A percentile compares a stretch with the other conserved stretches of the same genome.
phyloP scores from a whole-genome alignment of 1,139 yeast species.

The Dujonia santamariae region DNA sequence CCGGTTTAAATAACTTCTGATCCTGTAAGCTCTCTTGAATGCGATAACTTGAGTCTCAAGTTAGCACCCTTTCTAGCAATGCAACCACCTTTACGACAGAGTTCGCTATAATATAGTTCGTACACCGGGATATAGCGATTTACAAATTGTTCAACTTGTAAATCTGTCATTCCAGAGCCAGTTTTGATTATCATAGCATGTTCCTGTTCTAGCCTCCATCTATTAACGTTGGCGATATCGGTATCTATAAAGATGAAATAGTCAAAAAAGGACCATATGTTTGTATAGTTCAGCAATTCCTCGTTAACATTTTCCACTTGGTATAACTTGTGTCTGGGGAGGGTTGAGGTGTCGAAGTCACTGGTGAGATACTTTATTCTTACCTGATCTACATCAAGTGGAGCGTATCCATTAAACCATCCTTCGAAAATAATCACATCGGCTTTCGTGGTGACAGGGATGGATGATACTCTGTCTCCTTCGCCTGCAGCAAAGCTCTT shows the following conservation, averaged over 20 bases:
- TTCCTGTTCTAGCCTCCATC: constrained; percentile 88
- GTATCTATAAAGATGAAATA: constrained; percentile 61
- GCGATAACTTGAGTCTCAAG: constrained; percentile 3
- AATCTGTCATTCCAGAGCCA: constrained; percentile 81
- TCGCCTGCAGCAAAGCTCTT: constrained; percentile 70
- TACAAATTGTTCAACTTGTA: constrained; percentile 62
- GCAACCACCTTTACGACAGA: constrained; percentile 26
- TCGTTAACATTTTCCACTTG: constrained; percentile 47
- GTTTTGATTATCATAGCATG: constrained; percentile 48
- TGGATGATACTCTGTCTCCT: constrained; percentile 72
- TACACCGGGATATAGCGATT: constrained; percentile 88
- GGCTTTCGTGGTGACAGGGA: constrained; percentile 24
- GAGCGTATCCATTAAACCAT: constrained; percentile 83
- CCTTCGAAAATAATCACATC: constrained; percentile 84
- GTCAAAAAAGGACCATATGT: constrained; percentile 59
- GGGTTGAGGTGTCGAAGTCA: constrained; percentile 15
- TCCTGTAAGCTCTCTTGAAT: constrained; percentile 2
- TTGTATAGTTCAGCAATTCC: constrained; percentile 45
- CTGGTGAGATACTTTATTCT: constrained; percentile 19
- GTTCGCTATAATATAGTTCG: constrained; percentile 56
- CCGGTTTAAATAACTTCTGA: background rate
- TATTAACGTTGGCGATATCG: constrained; percentile 56
- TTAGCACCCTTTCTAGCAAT: constrained; percentile 10
- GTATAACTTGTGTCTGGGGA: constrained; percentile 22
- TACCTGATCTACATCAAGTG: constrained; percentile 28